Evolutionary conservation across 768 basidiomycete genomes (phyloP), one percentile per base, ranked within the genome.

Genomic region (Coprinellus aureogranulatus): DNA sequence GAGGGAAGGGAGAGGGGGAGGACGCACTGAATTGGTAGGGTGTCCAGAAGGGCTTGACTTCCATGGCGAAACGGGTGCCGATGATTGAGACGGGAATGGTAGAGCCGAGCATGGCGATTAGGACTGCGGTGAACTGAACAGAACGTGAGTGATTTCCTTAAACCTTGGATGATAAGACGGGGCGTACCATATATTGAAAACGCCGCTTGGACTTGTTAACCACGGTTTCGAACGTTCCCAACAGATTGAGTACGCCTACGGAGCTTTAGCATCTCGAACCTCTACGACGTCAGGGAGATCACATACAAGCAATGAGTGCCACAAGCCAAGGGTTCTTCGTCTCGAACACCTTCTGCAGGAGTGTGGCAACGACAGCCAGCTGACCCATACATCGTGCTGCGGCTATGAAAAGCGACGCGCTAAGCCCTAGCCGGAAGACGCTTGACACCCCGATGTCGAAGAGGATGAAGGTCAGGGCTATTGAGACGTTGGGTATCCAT

Each of bases 51-150:
- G 90, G 90, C 0, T 81, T 68, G 14, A 87, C 76, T 0, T 80
- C 76, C 88, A 94, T 93, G 2, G 91, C 88, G 62, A 82, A 92
- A 5, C 81, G 79, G 1, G 83, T 78, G 0, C 92, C 92, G 11
- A 93, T 72, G 55, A 94, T 81, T 1, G 92, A 88, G 25, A 92
- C 84, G 0, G 91, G 90, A 30, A 92, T 82, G 0, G 89, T 91
- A 0, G 89, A 88, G n/a, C 77, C 79, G 9, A 91, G 61, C 84
- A 94, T 87, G 0, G 82, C 84, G 11, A 82, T 54, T 4, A 93
- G 72, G 5, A 92, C 83, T 0, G 82, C 76, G 1, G 81, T 76
- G 66, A 92, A 90, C 90, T 88, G 49, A 5, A 49, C 16, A 31
- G n/a, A 26, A 31, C n/a, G 44, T 54, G 25, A 53, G 48, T 4